Conservation (phyloP, 1,284 basidiomycete genomes). For the Prillingera fragicola region DNA sequence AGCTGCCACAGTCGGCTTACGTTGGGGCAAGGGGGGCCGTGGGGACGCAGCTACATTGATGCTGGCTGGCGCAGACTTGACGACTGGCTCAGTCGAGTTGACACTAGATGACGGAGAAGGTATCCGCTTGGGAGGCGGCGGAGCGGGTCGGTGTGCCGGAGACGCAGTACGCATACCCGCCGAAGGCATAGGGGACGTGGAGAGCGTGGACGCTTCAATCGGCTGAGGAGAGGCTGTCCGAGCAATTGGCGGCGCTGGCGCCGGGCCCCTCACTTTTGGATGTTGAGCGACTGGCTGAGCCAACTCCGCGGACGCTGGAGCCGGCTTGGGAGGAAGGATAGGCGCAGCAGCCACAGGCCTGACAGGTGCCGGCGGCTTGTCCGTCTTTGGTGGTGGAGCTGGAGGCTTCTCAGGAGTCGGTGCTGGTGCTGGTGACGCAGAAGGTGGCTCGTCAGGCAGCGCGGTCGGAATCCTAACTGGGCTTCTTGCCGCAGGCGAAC, state of each 20-base stretch:
- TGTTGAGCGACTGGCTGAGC: background rate
- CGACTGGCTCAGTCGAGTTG: too few species aligned
- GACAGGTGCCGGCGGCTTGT: too few species aligned
- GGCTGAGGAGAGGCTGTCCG: background rate
- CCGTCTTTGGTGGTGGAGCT: background rate
- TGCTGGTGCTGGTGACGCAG: constrained; percentile 3
- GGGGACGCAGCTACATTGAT: background rate
- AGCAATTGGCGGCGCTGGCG: background rate
- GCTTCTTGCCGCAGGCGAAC: too few species aligned
- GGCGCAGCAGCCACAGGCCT: too few species aligned
- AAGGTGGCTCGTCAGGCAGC: constrained; percentile 3
- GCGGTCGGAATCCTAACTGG: too few species aligned
- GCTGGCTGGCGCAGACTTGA: too few species aligned
- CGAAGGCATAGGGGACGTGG: background rate
- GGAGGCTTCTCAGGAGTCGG: background rate
- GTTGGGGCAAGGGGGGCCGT: background rate
- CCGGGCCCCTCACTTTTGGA: background rate
- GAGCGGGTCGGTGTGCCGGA: constrained; percentile 3
- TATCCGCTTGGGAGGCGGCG: constrained; percentile 5
- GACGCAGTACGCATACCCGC: too few species aligned
- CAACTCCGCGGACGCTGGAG: background rate
- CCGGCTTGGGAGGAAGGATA: too few species aligned
- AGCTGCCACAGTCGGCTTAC: background rate
- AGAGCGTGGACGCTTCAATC: background rate
- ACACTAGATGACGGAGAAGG: too few species aligned